phyloP scores from a whole-genome alignment of 768 basidiomycete species.

The Amylocystis lapponica region DNA sequence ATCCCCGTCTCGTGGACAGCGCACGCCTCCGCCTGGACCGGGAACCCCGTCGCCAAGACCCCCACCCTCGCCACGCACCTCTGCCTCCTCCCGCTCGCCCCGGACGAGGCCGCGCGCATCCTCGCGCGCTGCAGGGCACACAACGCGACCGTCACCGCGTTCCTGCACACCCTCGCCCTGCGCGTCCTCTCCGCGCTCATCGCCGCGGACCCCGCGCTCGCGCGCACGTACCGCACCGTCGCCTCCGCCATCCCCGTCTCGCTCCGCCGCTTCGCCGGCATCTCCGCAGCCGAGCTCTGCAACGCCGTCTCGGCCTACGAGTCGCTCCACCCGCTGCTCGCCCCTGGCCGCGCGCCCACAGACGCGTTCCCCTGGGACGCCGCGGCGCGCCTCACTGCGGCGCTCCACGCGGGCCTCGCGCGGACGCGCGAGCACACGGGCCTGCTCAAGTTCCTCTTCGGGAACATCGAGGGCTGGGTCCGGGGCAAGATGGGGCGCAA shows the following conservation, averaged over 20 bases:
- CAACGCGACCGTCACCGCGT: constrained; percentile 29
- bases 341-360: too few relatives aligned
- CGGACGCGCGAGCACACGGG: constrained; percentile 24
- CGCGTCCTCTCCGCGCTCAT: constrained; percentile 24
- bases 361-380: constrained; percentile 25
- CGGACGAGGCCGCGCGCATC: constrained; percentile 18
- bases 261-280: constrained; percentile 24
- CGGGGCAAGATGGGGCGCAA: constrained; percentile 27
- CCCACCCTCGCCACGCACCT: constrained; percentile 19
- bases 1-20: constrained; percentile 26
- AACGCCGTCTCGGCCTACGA: constrained; percentile 26
- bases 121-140: constrained; percentile 23
- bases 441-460: constrained; percentile 27
- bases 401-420: constrained; percentile 17
- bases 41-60: constrained; percentile 17
- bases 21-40: constrained; percentile 25
- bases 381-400: constrained; percentile 24
- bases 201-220: not conserved
- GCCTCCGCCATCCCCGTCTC: constrained; percentile 26
- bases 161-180: constrained; percentile 24
- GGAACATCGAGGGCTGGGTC: constrained; percentile 26
- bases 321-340: constrained; percentile 18
- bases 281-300: constrained; percentile 27
- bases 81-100: constrained; percentile 21
- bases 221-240: constrained; percentile 4